Base-by-base conservation (phyloP, 2,329 filamentous ascomycete species). In the Sclerotiophoma versabilis region DNA sequence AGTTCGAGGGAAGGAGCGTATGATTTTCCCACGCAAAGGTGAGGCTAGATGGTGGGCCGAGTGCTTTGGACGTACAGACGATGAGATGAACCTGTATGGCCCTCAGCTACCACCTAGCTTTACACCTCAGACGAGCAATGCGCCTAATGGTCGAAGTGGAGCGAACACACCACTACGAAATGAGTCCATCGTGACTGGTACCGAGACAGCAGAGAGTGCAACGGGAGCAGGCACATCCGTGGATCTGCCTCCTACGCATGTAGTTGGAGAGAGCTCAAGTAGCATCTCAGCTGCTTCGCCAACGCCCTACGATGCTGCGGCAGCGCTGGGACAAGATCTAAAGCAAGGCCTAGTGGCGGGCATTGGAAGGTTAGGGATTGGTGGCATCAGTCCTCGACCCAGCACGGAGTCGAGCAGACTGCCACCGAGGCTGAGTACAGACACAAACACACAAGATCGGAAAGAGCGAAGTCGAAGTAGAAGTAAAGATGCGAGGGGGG, bases 21-120 rank as follows among this genome's bases (percentile, higher is more conserved):
- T 99, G 7, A 82, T 99, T 12, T 90, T 98, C 61, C 93, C 95
- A 0, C 82, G 84, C 3, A 79, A 89, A 1, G 84, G 84, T 11
- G 88, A 96, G 58, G 84, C 95, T n/a, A 84, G 92, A 56, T 99
- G 95, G 95, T 99, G 95, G 95, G 83, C 88, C 61, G 90, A 95
- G 67, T 78, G 89, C 1, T 99, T 97, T 75, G 91, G 92, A 39
- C 85, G 93, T 26, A 87, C 87, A 2, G 91, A 97, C 64, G 86
- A 89, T 48, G 95, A 99, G 72, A 98, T 99, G 93, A 99, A 99
- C 66, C 86, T 85, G 12, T 60, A 64, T 42, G 68, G 66, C 14
- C 65, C 68, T 8, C 68, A 72, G 41, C 55, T 63, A 15, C 64
- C 65, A 2, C 58, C 57, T 6, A 62, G 49, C 12, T 59, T 73